A percentile compares a stretch with the other conserved stretches of the same genome.
Evolutionary conservation across 331 rosid genomes (phyloP).

Genomic region (Telfairia occidentalis): DNA sequence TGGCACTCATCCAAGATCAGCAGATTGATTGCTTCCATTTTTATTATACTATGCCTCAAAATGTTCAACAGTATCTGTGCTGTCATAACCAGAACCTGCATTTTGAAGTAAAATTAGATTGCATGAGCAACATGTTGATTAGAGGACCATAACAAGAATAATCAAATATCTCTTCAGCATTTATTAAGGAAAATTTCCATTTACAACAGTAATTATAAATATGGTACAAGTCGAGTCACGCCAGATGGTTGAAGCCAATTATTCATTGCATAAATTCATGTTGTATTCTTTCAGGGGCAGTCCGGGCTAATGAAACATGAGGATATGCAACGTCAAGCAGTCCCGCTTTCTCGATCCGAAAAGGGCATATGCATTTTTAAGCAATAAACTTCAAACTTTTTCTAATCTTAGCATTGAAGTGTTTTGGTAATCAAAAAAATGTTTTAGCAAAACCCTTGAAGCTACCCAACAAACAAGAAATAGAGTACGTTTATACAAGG

Average conservation of each 20-base stretch:
- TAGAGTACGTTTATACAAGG: neutral
- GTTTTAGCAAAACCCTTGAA: neutral
- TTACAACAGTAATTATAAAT: no score
- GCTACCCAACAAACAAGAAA: neutral
- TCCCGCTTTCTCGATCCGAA: no score
- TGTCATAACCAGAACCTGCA: slow-evolving; percentile 95
- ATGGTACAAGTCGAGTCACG: no score
- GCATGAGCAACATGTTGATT: neutral
- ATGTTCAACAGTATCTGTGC: slow-evolving; percentile 97
- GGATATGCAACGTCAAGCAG: no score
- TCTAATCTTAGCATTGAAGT: neutral
- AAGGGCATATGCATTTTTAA: no score
- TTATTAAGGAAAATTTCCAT: no score
- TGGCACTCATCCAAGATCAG: slow-evolving; percentile 94
- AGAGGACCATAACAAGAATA: neutral
- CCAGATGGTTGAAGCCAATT: no score
- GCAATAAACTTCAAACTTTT: neutral
- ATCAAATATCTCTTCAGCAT: no score
- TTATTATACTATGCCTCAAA: slow-evolving; percentile 93
- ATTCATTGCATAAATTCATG: no score
- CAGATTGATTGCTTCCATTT: slow-evolving; percentile 82
- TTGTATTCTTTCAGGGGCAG: no score
- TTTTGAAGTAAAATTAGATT: neutral
- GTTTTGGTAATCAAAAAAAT: neutral
- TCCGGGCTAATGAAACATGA: no score